phyloP scores from a whole-genome alignment of 345 rosid genomes.

The Hibiscus mutabilis region DNA sequence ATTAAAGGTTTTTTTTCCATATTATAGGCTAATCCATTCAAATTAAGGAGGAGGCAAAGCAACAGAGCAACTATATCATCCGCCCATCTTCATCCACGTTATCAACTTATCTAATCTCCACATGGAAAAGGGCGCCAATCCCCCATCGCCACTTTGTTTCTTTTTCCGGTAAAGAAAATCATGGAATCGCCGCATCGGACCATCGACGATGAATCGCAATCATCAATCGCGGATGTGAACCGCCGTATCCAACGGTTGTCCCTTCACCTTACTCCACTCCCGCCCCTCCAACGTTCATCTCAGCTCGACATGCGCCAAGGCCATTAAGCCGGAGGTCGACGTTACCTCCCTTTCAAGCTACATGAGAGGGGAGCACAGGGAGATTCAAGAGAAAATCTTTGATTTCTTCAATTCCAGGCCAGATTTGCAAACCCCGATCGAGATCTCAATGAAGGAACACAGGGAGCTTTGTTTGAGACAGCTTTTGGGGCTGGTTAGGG shows the following conservation, averaged over 20 bases:
- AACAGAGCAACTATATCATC: neutral
- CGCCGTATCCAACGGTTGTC: slow-evolving; percentile 57
- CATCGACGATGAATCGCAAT: slow-evolving; percentile 23
- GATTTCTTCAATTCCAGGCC: slow-evolving; percentile 63
- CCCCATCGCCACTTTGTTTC: slow-evolving; percentile 12
- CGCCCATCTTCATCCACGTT: neutral
- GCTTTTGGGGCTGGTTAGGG: slow-evolving; percentile 59
- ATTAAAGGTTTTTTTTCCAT: no score
- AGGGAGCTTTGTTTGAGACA: slow-evolving; percentile 91
- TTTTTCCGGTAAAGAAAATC: neutral
- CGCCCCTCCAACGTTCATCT: neutral
- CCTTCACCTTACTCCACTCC: slow-evolving; percentile 44
- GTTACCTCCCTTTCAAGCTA: slow-evolving; percentile 32
- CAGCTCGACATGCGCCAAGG: slow-evolving; percentile 34
- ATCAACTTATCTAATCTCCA: neutral
- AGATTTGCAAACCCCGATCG: slow-evolving; percentile 82
- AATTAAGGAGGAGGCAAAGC: neutral
- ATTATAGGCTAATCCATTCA: neutral
- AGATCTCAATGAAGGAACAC: slow-evolving; percentile 70
- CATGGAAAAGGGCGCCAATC: slow-evolving; percentile 52
- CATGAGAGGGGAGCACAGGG: slow-evolving; percentile 75
- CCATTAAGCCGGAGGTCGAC: slow-evolving; percentile 42
- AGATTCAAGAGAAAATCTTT: slow-evolving; percentile 64
- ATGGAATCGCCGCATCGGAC: slow-evolving; percentile 14
- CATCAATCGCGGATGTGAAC: neutral